A percentile compares a stretch with the other conserved stretches of the same genome.
Evolutionary conservation across 768 basidiomycete genomes (phyloP).

Genomic region (Pseudohyphozyma bogoriensis): DNA sequence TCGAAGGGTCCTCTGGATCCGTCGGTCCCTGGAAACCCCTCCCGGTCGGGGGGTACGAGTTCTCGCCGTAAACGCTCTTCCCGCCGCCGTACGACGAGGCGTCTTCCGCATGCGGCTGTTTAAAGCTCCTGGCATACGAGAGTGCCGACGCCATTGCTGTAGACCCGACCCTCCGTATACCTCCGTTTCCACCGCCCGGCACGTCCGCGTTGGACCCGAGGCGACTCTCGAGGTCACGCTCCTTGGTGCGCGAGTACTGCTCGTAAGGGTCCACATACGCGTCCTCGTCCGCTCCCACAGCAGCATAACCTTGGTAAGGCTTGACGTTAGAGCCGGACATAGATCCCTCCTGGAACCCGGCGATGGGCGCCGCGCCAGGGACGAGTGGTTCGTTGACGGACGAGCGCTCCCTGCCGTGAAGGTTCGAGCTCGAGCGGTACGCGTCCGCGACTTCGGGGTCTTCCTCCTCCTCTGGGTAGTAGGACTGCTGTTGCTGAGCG

Average conservation of each 20-base stretch:
- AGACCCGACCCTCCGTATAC: background rate
- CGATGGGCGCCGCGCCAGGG: background rate
- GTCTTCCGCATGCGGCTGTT: background rate
- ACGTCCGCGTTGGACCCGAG: background rate
- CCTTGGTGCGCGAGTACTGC: conserved; percentile 8
- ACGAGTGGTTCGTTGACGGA: conserved; percentile 12
- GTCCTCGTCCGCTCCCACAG: conserved; percentile 8
- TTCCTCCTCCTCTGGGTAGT: background rate
- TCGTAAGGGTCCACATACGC: conserved; percentile 6
- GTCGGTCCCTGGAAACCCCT: background rate
- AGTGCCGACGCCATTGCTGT: background rate
- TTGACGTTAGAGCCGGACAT: background rate
- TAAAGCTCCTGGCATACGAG: conserved; percentile 6
- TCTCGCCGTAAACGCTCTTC: background rate
- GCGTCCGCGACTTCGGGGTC: background rate
- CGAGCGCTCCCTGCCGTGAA: background rate
- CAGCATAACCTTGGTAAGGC: conserved; percentile 16
- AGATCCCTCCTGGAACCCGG: background rate
- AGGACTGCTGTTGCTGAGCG: background rate
- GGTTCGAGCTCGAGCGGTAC: background rate
- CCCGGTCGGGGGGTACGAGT: background rate
- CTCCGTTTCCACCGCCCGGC: background rate
- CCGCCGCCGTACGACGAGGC: background rate
- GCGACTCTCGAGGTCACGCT: conserved; percentile 13
- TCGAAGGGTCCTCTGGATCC: background rate